Evolutionary conservation across 805 yeast species (phyloP), one percentile per base, ranked within the genome.

Genomic region (Clavispora phyllophila): DNA sequence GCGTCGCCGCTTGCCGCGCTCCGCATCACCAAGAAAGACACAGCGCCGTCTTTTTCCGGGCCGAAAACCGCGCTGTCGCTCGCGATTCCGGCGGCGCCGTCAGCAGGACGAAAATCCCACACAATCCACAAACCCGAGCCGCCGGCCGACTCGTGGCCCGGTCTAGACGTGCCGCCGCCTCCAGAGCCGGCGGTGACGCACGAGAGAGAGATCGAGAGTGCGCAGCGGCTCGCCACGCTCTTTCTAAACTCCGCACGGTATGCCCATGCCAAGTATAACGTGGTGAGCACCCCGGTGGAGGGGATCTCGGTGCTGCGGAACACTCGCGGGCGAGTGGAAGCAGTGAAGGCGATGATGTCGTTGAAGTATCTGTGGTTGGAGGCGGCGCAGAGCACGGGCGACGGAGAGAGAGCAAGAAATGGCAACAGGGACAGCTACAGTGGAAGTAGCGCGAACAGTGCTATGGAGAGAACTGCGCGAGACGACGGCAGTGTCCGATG

Each of bases 351-450:
- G 10, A 64, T 72, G 52, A 46, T 82, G 9, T 76, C 73, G 23
- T 62, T 72, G 44, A 79, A 76, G 54, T 81, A 78, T 53, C 57
- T 64, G 13, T 64, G 71, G 39, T 46, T 27, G 81, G 23, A 78
- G 74, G 48, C 61, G 73, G 44, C 62, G 65, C 20, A 63, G 70
- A 27, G 63, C 62, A 9, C 48, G 53, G 46, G 51, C 50, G 13
- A 60, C 50, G 4, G 43, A 47, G 14, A 47, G 44, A 2, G 55
- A 56, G 0, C 43, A 37, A 10, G 28, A 25, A 25, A 17, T 10
- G 27, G 5, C 12, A n/a, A 12, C 27, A 12, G 27, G 5, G 27
- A 22, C 23, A 22, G 23, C 23, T 5, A 22, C 23, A 22, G n/a
- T n/a, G n/a, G 23, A 22, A 22, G 23, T 8, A 22, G 23, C 23